Evolutionary conservation across 208 protist genomes (phyloP).

Genomic region (Wallacemonas rigidus): DNA sequence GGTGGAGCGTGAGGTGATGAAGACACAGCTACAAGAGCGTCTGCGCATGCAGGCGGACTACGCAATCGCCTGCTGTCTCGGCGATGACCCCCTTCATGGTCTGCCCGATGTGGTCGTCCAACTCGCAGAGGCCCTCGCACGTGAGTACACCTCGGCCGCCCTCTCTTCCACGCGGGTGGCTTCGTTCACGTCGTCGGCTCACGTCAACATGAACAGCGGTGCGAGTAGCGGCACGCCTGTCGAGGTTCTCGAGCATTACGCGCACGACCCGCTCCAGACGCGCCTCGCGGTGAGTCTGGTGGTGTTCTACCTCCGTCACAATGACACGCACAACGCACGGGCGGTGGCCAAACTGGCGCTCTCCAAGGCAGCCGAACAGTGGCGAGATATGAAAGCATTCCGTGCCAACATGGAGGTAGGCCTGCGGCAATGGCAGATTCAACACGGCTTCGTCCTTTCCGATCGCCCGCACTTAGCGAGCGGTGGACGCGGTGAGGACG

Average conservation of each 20-base stretch:
- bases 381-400: slow-evolving; percentile 23
- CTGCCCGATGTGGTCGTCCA: slow-evolving; percentile 45
- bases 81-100: slow-evolving; percentile 23
- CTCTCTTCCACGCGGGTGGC: slow-evolving; percentile 10
- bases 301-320: slow-evolving; percentile 19
- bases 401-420: slow-evolving; percentile 12
- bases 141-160: neutral
- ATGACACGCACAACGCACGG: neutral
- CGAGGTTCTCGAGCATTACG: slow-evolving; percentile 6
- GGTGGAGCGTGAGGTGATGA: neutral
- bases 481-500: neutral
- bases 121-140: slow-evolving; percentile 30
- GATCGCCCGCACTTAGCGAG: neutral
- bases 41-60: slow-evolving; percentile 13
- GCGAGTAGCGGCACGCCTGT: too few species aligned
- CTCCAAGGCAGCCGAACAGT: slow-evolving; percentile 22
- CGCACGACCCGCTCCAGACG: slow-evolving; percentile 14
- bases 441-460: slow-evolving; percentile 25
- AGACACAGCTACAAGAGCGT: neutral
- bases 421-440: slow-evolving; percentile 34
- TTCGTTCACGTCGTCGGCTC: neutral
- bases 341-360: slow-evolving; percentile 3
- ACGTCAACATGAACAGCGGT: too few species aligned
- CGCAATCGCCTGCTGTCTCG: slow-evolving; percentile 3
- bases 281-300: slow-evolving; percentile 11